Evolutionary conservation across 202 grass and related monocot genomes (phyloP), one percentile per base, ranked within the genome.

Genomic region (Schoenoplectus tabernaemontani): DNA sequence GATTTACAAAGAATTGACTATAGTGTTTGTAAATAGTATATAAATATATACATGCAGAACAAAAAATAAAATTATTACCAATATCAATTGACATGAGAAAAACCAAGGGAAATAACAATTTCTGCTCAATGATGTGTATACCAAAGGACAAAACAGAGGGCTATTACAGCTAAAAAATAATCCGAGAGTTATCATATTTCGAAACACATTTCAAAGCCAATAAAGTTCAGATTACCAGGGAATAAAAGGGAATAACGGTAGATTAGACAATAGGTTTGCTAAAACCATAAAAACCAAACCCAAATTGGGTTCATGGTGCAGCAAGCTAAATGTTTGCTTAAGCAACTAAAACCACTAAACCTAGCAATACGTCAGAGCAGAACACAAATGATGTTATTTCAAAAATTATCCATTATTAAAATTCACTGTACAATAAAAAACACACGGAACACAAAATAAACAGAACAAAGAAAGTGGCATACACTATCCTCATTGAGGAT

Each of bases 401-500:
- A 46, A 4, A 43, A 12, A 24, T 28, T 22, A 46, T 39, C 15
- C 7, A 11, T n/a, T 41, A 34, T 19, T 41, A n/a, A 3, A 41
- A 13, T 26, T 47, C 20, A n/a, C 15, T 70, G 42, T 7, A 70
- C 9, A 44, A 70, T 16, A 1, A 13, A 44, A 44, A 70, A 70
- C 28, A 62, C 76, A 78, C 17, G 26, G 2, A 4, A 23, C 30
- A 78, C 4, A 24, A 78, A 39, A 64, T 66, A 51, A 2, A 26
- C 46, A 64, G 24, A 53, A 24, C 48, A 47, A 13, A 77, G 41
- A n/a, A 30, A 48, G 42, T 76, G 64, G 19, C 84, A 84, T 92
- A 96, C 93, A 20, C 86, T 92, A 69, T 96, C 93, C 48, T 92
- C 93, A 0, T 96, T 96, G 20, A 96, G 93, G 48, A 96, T 92